A percentile compares a stretch with the other conserved stretches of the same genome.
Evolutionary conservation across 495 filamentous ascomycete species (phyloP).

Genomic region (Penicillium mononematosum): DNA sequence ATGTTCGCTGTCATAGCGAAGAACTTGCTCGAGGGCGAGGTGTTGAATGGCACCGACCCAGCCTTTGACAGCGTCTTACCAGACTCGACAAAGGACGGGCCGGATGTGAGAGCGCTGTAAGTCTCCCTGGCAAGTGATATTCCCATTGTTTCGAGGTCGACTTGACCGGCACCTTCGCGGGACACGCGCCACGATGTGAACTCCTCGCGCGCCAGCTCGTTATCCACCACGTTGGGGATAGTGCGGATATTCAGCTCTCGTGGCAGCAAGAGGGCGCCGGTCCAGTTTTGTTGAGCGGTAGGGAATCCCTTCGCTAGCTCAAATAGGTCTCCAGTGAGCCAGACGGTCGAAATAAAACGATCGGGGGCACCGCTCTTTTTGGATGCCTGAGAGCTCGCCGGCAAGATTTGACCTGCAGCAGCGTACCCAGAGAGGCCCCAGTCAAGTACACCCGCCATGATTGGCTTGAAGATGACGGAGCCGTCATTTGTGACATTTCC

Average conservation of each 20-base stretch:
- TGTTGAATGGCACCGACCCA: conserved; percentile 13
- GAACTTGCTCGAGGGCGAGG: conserved; percentile 18
- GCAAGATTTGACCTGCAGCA: conserved; percentile 22
- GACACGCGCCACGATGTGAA: conserved; percentile 18
- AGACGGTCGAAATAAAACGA: conserved; percentile 22
- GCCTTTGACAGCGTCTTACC: conserved; percentile 9
- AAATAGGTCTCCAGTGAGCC: conserved; percentile 23
- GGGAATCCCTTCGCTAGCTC: conserved; percentile 19
- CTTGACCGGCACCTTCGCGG: not conserved
- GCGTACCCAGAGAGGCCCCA: conserved; percentile 24
- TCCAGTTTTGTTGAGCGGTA: conserved; percentile 20
- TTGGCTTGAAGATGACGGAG: conserved; percentile 15
- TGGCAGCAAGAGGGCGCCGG: conserved; percentile 19
- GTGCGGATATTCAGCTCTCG: conserved; percentile 18
- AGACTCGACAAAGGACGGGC: conserved; percentile 1
- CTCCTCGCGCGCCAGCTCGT: conserved; percentile 18
- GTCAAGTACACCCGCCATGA: conserved; percentile 27
- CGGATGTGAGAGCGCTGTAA: conserved; percentile 13
- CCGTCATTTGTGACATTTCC: conserved; percentile 14
- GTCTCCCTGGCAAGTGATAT: conserved; percentile 24
- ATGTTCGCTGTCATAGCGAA: conserved; percentile 16
- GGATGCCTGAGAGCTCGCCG: conserved; percentile 16
- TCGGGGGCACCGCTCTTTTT: conserved; percentile 18
- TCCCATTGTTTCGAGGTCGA: conserved; percentile 21
- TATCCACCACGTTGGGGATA: conserved; percentile 20